Evolutionary conservation across 768 basidiomycete genomes (phyloP), one percentile per base, ranked within the genome.

Genomic region (Trametes gibbosa): DNA sequence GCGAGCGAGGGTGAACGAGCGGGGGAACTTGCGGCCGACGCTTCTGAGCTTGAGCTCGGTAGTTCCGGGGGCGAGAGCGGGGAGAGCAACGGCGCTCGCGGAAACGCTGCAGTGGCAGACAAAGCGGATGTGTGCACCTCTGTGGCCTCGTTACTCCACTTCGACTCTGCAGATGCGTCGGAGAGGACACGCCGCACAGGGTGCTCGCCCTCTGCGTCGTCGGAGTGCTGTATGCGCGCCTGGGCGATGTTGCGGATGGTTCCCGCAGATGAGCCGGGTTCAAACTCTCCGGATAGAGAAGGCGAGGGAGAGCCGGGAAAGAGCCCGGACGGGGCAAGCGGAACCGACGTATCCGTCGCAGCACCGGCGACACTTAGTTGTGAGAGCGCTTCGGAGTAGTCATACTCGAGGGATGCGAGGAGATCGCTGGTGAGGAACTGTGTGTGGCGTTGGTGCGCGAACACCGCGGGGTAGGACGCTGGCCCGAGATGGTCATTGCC

Each of bases 261-360:
- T 42, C 74, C 80, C 25, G 72, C 73, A 29, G 81, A 79, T 14
- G 78, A 77, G n/a, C 77, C 74, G n/a, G 80, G 75, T 59, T 78
- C 69, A 45, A 76, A 71, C 24, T 66, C 68, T 21, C 72, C 66
- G 23, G 51, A 64, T 10, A 10, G 29, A 32, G 29, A 32, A 32
- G 10, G 29, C 29, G 29, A 32, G 7, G 66, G 59, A 2, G 58
- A 50, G 50, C 59, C 49, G 12, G 61, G 47, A 27, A 39, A 58
- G 46, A 63, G 58, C 25, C 50, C 32, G 21, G 52, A 37, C 17
- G 63, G 56, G 12, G 56, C 52, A 42, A 61, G 34, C 13, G 43
- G 42, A n/a, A 60, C 37, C 14, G 47, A 40, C 4, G 46, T 27
- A 21, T 50, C 35, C 12, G 59, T 52, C 16, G 59, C 50, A 17